Evolutionary conservation across 148 eudicot genomes (phyloP), one percentile per base, ranked within the genome.

Genomic region (Rhododendron simsii): DNA sequence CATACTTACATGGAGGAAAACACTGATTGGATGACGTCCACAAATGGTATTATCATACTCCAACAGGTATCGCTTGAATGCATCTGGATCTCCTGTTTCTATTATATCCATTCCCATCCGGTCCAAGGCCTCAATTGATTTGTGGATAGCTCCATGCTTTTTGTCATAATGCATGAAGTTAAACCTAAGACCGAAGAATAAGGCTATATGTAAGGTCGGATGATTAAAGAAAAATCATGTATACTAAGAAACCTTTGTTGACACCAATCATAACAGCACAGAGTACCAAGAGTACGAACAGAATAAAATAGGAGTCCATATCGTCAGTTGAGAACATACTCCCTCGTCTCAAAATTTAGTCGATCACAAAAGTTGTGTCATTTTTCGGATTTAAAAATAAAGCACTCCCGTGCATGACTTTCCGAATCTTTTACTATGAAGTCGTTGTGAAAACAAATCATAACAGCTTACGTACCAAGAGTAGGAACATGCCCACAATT

Each of bases 21-120:
- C 97, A 79, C 95, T 91, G 86, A 98, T 98, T 9, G 99, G 98
- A 89, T 95, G 98, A 33, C 99, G 98, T 78, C 99, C 99, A 89
- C 99, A 98, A 41, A 98, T 98, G 50, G 98, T 98, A 91, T 98
- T 98, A 44, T 95, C 99, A 18, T 91, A 95, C 90, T 98, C 94
- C 81, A 55, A 87, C 69, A 95, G 88, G 79, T 98, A 98, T 82
- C 91, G 87, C 91, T 95, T 94, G 85, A 98, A 98, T 50, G 92
- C 92, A 90, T 94, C 95, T 35, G 99, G 95, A 90, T 98, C 99
- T 83, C 99, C 99, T 0, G 92, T 94, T 89, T 98, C 99, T 84
- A 98, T 93, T 53, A 93, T 89, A 16, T 93, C 96, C 99, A 98
- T 98, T 65, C 98, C 99, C 95, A 92, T 93, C 78, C 88, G 91